These are phyloP conservation scores for Citrullus mucosospermus DNA, from an alignment of 306 rosid genomes.

Conservation along the genomic window DNA sequence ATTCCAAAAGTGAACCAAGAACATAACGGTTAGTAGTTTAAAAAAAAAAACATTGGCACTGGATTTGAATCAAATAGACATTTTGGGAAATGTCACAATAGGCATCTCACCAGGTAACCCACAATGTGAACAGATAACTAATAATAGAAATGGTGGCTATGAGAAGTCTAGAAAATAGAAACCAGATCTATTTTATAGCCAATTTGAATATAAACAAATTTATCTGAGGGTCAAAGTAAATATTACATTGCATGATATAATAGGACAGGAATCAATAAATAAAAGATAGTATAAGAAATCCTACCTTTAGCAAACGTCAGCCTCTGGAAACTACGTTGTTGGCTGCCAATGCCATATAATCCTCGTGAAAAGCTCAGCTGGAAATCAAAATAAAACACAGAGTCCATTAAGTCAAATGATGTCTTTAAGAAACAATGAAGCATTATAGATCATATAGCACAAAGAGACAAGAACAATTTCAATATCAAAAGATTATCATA, in stretches of 20 bases:
- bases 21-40: background rate
- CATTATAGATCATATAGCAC: background rate
- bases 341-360: slow-evolving; percentile 25
- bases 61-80: background rate
- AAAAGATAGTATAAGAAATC: slow-evolving; percentile 4
- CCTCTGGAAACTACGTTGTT: slow-evolving; percentile 29
- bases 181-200: background rate
- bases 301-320: slow-evolving; percentile 46
- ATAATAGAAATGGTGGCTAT: background rate
- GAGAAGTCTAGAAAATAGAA: background rate
- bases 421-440: background rate
- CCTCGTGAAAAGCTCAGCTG: slow-evolving; percentile 52
- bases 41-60: background rate
- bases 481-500: background rate
- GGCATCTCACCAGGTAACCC: background rate
- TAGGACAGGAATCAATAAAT: slow-evolving; percentile 4
- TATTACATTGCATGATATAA: background rate
- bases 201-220: background rate
- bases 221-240: background rate
- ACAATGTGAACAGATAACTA: background rate
- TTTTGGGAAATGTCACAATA: background rate
- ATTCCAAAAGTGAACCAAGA: slow-evolving; percentile 6
- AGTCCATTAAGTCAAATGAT: background rate
- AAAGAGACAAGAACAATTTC: background rate
- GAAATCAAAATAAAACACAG: slow-evolving; percentile 15